Conservation (phyloP, 805 yeast species). For the Saturnispora ahearnii region DNA sequence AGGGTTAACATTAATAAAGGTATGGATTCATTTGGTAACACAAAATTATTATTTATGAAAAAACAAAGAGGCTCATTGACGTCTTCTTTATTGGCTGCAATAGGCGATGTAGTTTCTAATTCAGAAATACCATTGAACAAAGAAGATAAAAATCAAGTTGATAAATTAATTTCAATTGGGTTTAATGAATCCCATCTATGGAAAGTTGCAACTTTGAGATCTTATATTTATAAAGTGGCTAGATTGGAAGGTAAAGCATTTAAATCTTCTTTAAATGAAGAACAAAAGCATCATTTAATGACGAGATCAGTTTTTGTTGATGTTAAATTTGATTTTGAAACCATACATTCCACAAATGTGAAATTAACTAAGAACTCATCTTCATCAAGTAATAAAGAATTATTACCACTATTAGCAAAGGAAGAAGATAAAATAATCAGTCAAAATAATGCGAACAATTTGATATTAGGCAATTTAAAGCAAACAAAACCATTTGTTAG, state of each 20-base stretch:
- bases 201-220: slow-evolving; percentile 68
- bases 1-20: slow-evolving; percentile 24
- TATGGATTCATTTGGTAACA: slow-evolving; percentile 39
- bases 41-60: slow-evolving; percentile 28
- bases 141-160: slow-evolving; percentile 68
- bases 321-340: slow-evolving; percentile 21
- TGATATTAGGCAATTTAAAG: slow-evolving; percentile 2
- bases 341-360: neutral
- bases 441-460: neutral
- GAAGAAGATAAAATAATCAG: neutral
- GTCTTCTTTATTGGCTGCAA: slow-evolving; percentile 17
- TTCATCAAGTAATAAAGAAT: neutral
- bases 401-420: neutral
- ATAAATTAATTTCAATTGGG: slow-evolving; percentile 64
- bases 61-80: slow-evolving; percentile 13
- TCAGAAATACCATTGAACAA: slow-evolving; percentile 46
- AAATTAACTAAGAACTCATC: neutral
- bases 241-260: slow-evolving; percentile 20
- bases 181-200: slow-evolving; percentile 64
- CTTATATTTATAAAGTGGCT: slow-evolving; percentile 55
- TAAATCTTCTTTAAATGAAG: neutral
- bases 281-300: slow-evolving; percentile 24
- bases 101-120: slow-evolving; percentile 32
- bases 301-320: slow-evolving; percentile 49
- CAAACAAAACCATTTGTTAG: slow-evolving; percentile 10